Base-by-base conservation (phyloP, 768 basidiomycete species). In the Trichaptum fuscoviolaceum region DNA sequence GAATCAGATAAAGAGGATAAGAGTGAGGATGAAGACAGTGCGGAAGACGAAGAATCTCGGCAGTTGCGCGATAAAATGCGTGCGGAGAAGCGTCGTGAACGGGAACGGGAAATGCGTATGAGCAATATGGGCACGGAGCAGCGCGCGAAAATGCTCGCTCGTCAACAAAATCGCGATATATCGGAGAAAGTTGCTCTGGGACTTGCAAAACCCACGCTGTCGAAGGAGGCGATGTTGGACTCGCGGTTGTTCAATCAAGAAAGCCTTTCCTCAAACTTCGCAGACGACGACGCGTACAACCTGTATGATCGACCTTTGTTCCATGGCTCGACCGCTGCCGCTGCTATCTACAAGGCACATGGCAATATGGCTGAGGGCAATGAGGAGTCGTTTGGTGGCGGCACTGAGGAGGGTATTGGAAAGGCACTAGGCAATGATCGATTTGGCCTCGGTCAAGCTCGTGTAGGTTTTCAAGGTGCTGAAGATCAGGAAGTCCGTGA, bases 121-220 rank as follows among this genome's bases (percentile, higher is more conserved):
- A 95, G 85, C 77, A 97, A 99, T 74, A 99, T 99, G 97, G 97
- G 97, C 26, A 86, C 90, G 30, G 97, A 99, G 77, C 93, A 95
- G 74, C 85, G 97, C 18, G 95, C 97, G 52, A 98, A 97, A 81
- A 88, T 93, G 85, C 82, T 99, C 67, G 95, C 96, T 24, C 88
- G 92, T 65, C 94, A 98, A 71, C 95, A 97, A 79, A 96, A 99
- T 75, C 93, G 97, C 73, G 97, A 99, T 77, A 99, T 99, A 61
- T 99, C 97, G 1, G 97, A 99, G 79, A 99, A 99, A 83, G 89
- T 99, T 64, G 97, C 97, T 4, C 87, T 99, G 35, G 97, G 97
- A 52, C 87, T 99, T 62, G 97, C 97, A 35, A 99, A 99, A 77
- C 97, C 97, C 7, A 95, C 96, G 0, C 73, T 92, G 68, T 94